These are phyloP conservation scores for Avicennia marina DNA, from an alignment of 257 asterid species.

Conservation along the genomic window DNA sequence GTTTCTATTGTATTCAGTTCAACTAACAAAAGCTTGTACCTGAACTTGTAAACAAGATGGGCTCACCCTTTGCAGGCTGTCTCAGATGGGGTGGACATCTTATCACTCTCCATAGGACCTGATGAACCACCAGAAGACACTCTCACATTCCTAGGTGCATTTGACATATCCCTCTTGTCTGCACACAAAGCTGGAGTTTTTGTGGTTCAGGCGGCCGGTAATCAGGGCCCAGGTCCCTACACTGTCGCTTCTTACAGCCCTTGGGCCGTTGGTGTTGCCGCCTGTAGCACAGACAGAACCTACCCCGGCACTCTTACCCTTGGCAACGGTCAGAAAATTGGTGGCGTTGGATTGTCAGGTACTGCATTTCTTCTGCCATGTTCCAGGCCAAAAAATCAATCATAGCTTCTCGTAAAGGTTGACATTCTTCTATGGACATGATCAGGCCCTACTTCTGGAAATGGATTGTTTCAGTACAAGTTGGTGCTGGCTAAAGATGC, in stretches of 20 bases:
- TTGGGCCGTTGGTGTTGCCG: constrained; percentile 73
- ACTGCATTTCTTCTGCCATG: too few species aligned
- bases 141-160: constrained; percentile 63
- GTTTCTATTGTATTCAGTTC: too few species aligned
- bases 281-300: constrained; percentile 68
- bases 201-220: constrained; percentile 81
- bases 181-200: constrained; percentile 80
- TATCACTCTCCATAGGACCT: constrained; percentile 80
- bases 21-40: too few species aligned
- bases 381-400: too few species aligned
- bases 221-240: constrained; percentile 80
- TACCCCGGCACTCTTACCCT: constrained; percentile 76
- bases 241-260: constrained; percentile 81
- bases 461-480: constrained; percentile 47
- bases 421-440: too few species aligned
- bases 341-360: constrained; percentile 89
- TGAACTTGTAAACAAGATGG: too few species aligned
- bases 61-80: constrained; percentile 68
- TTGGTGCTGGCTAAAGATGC: constrained; percentile 84
- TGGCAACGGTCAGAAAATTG: constrained; percentile 54
- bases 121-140: constrained; percentile 74
- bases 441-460: constrained; percentile 68
- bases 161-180: constrained; percentile 77
- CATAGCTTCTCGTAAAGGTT: too few species aligned
- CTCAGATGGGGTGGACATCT: constrained; percentile 76